Conservation (phyloP, 768 basidiomycete genomes). For the Hypholoma sublateritium region DNA sequence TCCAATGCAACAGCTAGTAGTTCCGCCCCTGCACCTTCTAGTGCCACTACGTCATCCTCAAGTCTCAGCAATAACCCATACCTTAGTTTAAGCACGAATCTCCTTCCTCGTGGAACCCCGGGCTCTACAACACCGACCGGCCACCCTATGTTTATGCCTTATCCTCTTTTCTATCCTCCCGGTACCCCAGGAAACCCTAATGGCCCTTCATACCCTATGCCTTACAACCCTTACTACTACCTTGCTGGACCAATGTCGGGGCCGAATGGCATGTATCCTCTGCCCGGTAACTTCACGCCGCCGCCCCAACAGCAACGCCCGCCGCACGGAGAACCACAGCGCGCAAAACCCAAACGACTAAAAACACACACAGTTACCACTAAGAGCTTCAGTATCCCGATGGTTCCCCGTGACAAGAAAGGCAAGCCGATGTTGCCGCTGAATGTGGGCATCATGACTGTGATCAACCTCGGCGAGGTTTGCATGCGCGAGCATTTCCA, state of each 20-base stretch:
- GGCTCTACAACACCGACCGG: slow-evolving; percentile 24
- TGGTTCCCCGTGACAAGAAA: slow-evolving; percentile 72
- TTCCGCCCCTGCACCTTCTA: slow-evolving; percentile 15
- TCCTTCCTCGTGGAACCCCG: slow-evolving; percentile 21
- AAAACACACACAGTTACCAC: slow-evolving; percentile 82
- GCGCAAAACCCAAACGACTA: slow-evolving; percentile 71
- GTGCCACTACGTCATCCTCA: slow-evolving; percentile 25
- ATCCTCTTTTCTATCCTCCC: slow-evolving; percentile 41
- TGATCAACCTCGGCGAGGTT: slow-evolving; percentile 70
- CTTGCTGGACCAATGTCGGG: slow-evolving; percentile 36
- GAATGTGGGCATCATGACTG: slow-evolving; percentile 86
- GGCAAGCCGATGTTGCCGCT: slow-evolving; percentile 74
- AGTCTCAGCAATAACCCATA: slow-evolving; percentile 34
- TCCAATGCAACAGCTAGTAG: slow-evolving; percentile 13
- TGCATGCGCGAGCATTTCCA: slow-evolving; percentile 85
- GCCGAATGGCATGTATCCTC: slow-evolving; percentile 36
- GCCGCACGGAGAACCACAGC: slow-evolving; percentile 34
- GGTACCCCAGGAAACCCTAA: slow-evolving; percentile 38
- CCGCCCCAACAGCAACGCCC: slow-evolving; percentile 17
- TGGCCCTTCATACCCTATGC: slow-evolving; percentile 29
- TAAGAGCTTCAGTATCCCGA: slow-evolving; percentile 75
- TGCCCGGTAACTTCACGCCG: slow-evolving; percentile 25
- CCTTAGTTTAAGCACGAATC: slow-evolving; percentile 30
- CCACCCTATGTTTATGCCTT: slow-evolving; percentile 40
- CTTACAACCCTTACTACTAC: slow-evolving; percentile 48